phyloP scores from a whole-genome alignment of 345 rosid species.

The Salix arbutifolia region DNA sequence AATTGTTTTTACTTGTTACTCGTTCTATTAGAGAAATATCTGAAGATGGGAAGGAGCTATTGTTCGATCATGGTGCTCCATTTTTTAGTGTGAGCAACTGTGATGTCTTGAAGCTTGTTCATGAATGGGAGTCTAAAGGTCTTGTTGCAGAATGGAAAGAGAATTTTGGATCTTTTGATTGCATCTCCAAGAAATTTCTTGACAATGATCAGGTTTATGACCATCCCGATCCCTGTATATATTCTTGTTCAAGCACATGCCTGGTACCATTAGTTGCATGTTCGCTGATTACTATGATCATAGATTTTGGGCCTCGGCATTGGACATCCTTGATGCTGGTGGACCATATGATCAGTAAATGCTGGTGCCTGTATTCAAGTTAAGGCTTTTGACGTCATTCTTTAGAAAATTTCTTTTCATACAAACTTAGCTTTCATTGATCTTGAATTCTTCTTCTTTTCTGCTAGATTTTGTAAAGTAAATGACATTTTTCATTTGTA shows the following conservation, averaged over 20 bases:
- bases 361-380: too few species aligned
- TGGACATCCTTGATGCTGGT: too few species aligned
- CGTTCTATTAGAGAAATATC: constrained; percentile 43
- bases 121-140: constrained; percentile 71
- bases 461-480: too few species aligned
- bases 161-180: constrained; percentile 57
- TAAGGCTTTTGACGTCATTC: too few species aligned
- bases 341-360: too few species aligned
- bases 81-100: constrained; percentile 47
- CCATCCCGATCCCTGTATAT: not conserved
- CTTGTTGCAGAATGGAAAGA: constrained; percentile 68
- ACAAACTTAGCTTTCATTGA: too few species aligned
- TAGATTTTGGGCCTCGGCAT: too few species aligned
- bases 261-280: not conserved
- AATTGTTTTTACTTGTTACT: too few species aligned
- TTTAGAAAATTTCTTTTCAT: too few species aligned
- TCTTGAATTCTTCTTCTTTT: too few species aligned
- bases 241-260: not conserved
- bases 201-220: constrained; percentile 44
- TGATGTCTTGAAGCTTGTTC: constrained; percentile 50
- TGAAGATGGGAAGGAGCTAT: constrained; percentile 61
- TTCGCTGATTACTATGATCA: too few species aligned
- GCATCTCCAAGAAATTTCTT: constrained; percentile 43
- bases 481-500: not conserved
- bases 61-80: constrained; percentile 88